These are phyloP conservation scores for Akanthomyces dipterigenus DNA, from an alignment of 2,329 filamentous ascomycete species.

Conservation along the genomic window DNA sequence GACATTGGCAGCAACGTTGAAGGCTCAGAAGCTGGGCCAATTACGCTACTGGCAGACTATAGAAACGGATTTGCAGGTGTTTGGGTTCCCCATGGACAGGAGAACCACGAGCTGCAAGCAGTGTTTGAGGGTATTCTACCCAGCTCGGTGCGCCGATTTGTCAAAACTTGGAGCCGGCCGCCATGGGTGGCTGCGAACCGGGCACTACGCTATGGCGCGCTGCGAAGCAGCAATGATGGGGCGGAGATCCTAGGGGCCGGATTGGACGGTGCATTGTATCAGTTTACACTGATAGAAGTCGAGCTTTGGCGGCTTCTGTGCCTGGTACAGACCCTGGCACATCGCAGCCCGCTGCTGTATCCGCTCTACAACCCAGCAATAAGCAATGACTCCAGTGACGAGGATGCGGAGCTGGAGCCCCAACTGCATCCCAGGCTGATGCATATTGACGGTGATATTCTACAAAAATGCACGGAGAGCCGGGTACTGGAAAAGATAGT, in stretches of 20 bases:
- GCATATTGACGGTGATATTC: conserved; percentile 63
- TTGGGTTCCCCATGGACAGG: conserved; percentile 40
- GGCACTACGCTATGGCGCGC: conserved; percentile 32
- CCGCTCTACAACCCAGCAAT: conserved; percentile 32
- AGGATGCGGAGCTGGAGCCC: conserved; percentile 29
- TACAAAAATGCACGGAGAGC: conserved; percentile 46
- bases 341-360: conserved; percentile 39
- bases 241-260: conserved; percentile 57
- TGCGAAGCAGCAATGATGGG: conserved; percentile 36
- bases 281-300: conserved; percentile 59
- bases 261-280: conserved; percentile 62
- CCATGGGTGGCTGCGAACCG: conserved; percentile 36
- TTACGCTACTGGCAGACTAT: conserved; percentile 44
- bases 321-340: conserved; percentile 65
- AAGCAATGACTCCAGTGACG: conserved; percentile 14
- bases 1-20: conserved; percentile 32
- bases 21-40: conserved; percentile 25
- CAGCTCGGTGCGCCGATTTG: conserved; percentile 50
- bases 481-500: conserved; percentile 39
- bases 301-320: conserved; percentile 62
- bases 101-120: conserved; percentile 34
- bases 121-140: conserved; percentile 53
- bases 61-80: conserved; percentile 41
- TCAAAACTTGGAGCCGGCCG: conserved; percentile 45
- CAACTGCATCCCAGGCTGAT: conserved; percentile 38